Base-by-base conservation (phyloP, 2,329 filamentous ascomycete species). In the Alternaria hordeiaustralica region DNA sequence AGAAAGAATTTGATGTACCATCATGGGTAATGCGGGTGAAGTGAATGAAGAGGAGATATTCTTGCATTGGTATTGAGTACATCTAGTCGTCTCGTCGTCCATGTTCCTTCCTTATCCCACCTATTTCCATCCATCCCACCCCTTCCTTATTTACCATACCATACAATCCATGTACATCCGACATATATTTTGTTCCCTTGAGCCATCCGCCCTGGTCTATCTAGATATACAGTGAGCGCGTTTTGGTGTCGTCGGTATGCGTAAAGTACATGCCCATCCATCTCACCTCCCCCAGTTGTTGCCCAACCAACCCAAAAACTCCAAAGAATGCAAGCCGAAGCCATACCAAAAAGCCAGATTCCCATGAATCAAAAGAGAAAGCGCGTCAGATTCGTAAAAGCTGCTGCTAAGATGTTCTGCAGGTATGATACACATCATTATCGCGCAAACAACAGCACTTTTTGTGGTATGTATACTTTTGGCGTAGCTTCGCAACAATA, bases 1-100 rank as follows among this genome's bases (percentile, higher is more conserved):
- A n/a, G n/a, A n/a, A n/a, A n/a, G n/a, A n/a, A n/a, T n/a, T n/a
- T n/a, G n/a, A n/a, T n/a, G n/a, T n/a, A n/a, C n/a, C n/a, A n/a
- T n/a, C n/a, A 23, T 25, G 25, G 10, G 25, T 10, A 15, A 15
- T 7, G 30, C 13, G 30, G 15, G 13, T 33, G 30, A 33, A 15
- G 13, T 36, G 1, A n/a, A 36, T 28, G 21, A 63, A 63, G 60
- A 63, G 60, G 60, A 63, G 60, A 63, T 63, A 55, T 60, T 53
- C 30, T 59, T 63, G 60, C 50, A 60, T 63, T 63, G 60, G 43
- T 60, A 60, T 60, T 63, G 45, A 58, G 33, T 60, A 63, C 56
- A 60, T 53, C 28, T 60, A 33, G 26, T 60, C 60, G 45, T 63
- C 36, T 60, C 56, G 21, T 63, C 50, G 20, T 63, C 51, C 55